phyloP scores from a whole-genome alignment of 2,329 filamentous ascomycete species.

The Pyrenochaeta sp. region DNA sequence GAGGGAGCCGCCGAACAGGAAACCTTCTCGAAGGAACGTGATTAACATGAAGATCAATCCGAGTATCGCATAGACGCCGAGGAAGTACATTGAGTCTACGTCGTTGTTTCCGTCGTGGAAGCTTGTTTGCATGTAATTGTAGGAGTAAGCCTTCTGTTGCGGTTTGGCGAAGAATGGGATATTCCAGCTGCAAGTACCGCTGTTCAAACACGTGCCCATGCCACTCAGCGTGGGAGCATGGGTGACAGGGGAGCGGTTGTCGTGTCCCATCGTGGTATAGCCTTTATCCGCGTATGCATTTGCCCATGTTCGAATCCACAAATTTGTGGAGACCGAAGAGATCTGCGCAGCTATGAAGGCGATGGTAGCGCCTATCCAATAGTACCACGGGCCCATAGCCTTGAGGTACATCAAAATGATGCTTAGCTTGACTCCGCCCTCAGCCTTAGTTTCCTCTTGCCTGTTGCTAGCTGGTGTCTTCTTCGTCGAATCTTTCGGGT shows the following conservation, averaged over 20 bases:
- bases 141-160: slow-evolving; percentile 42
- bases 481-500: slow-evolving; percentile 36
- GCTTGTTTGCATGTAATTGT: slow-evolving; percentile 51
- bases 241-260: slow-evolving; percentile 52
- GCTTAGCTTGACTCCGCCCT: slow-evolving; percentile 85
- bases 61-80: slow-evolving; percentile 81
- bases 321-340: slow-evolving; percentile 83
- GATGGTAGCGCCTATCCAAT: slow-evolving; percentile 79
- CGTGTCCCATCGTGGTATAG: slow-evolving; percentile 39
- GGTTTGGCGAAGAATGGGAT: slow-evolving; percentile 41
- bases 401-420: slow-evolving; percentile 86
- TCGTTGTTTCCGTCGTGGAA: slow-evolving; percentile 54
- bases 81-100: slow-evolving; percentile 85
- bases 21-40: slow-evolving; percentile 82
- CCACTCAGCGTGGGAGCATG: slow-evolving; percentile 54
- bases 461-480: slow-evolving; percentile 62
- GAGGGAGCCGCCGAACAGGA: slow-evolving; percentile 91
- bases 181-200: slow-evolving; percentile 61
- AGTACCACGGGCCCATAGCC: slow-evolving; percentile 97
- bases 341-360: slow-evolving; percentile 86
- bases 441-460: slow-evolving; percentile 75
- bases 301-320: slow-evolving; percentile 96
- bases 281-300: slow-evolving; percentile 77
- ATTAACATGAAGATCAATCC: slow-evolving; percentile 80
- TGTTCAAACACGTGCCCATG: slow-evolving; percentile 58